Conservation (phyloP, 495 filamentous ascomycete species). For the Aspergillus incahuasiensis region DNA sequence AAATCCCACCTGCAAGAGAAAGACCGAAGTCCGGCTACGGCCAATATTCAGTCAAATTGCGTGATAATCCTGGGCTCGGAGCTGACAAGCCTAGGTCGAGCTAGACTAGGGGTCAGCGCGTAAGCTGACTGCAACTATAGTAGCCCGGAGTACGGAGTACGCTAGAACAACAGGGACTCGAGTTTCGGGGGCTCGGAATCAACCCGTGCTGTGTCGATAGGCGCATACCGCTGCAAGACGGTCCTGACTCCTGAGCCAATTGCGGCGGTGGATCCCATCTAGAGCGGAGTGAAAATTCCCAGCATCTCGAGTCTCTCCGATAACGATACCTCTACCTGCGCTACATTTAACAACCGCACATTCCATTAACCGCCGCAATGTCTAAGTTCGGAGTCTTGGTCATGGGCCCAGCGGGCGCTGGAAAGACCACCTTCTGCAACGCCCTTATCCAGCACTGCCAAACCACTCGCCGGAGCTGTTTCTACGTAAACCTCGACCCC, state of each 20-base stretch:
- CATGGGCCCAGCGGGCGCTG: constrained; percentile 86
- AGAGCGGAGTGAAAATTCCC: neutral
- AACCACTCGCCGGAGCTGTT: constrained; percentile 81
- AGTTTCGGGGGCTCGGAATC: neutral
- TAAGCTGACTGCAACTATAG: neutral
- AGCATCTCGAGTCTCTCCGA: neutral
- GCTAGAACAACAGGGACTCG: neutral
- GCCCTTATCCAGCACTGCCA: constrained; percentile 88
- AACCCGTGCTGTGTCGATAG: neutral
- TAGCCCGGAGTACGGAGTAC: neutral
- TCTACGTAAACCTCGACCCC: constrained; percentile 97
- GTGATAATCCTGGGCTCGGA: neutral
- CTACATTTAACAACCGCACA: constrained; percentile 3
- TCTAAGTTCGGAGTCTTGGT: constrained; percentile 92
- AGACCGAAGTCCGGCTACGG: neutral
- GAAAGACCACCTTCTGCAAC: constrained; percentile 94
- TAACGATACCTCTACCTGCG: no score
- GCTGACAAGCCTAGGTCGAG: neutral
- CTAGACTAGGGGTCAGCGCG: neutral
- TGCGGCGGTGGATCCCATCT: constrained; percentile 1
- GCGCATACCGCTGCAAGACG: neutral
- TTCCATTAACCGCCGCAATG: constrained; percentile 46
- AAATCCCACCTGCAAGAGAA: constrained; percentile 9
- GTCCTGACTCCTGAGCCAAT: neutral
- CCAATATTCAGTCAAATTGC: neutral